Evolutionary conservation across 345 rosid genomes (phyloP).

Genomic region (Populus nigra): DNA sequence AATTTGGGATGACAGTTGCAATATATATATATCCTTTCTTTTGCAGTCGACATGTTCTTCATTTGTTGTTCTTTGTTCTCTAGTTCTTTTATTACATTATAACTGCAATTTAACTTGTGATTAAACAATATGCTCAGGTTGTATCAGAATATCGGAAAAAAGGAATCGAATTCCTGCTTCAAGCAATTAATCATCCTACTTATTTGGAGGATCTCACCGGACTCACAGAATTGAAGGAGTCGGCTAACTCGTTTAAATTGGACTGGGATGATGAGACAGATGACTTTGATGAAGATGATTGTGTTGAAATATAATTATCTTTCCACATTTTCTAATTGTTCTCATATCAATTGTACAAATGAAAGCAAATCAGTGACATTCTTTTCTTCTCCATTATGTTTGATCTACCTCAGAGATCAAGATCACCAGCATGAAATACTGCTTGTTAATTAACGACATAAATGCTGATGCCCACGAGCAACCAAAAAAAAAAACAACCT

Average conservation of each 20-base stretch:
- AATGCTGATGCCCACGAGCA: background rate
- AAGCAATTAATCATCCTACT: constrained; percentile 92
- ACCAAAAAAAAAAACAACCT: background rate
- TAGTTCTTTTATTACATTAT: background rate
- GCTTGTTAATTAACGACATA: background rate
- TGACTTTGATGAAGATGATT: constrained; percentile 31
- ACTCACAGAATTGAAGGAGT: constrained; percentile 74
- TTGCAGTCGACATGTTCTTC: background rate
- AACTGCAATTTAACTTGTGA: background rate
- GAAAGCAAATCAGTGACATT: background rate
- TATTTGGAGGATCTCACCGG: constrained; percentile 91
- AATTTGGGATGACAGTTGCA: background rate
- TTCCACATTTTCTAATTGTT: background rate
- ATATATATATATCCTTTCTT: background rate
- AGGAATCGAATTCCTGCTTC: constrained; percentile 68
- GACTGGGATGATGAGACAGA: constrained; percentile 69
- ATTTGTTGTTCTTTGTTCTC: background rate
- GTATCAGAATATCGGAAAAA: constrained; percentile 61
- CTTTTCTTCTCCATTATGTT: background rate
- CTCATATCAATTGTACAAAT: background rate
- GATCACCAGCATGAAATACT: background rate
- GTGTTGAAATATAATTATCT: constrained; percentile 34
- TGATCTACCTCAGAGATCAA: background rate
- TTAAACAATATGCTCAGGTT: constrained; percentile 45
- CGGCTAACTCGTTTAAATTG: constrained; percentile 57